Conservation (phyloP, 2,329 filamentous ascomycete species). For the Biscogniauxia marginata region DNA sequence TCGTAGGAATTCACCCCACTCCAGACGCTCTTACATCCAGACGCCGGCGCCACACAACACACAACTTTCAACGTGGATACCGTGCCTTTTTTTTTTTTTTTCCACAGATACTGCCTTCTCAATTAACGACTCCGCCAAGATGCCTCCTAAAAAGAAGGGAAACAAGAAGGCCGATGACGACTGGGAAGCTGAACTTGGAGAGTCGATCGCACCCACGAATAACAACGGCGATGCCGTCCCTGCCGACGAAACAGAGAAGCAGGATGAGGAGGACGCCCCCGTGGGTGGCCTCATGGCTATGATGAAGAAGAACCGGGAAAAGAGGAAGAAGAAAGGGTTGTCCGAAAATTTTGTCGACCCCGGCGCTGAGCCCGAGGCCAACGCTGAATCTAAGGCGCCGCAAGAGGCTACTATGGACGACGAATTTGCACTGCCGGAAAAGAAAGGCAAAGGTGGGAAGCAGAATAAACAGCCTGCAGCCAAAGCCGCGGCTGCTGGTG, state of each 20-base stretch:
- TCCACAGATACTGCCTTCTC: neutral
- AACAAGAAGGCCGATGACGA: slow-evolving; percentile 84
- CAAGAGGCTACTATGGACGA: slow-evolving; percentile 81
- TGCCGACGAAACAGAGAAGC: slow-evolving; percentile 45
- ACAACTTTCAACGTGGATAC: slow-evolving; percentile 51
- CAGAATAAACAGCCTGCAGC: slow-evolving; percentile 41
- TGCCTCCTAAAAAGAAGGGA: slow-evolving; percentile 93
- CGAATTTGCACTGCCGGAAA: slow-evolving; percentile 79
- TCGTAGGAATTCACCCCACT: neutral
- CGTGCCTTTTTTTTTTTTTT: neutral
- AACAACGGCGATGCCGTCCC: slow-evolving; percentile 22
- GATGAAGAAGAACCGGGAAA: slow-evolving; percentile 77
- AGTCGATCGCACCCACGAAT: slow-evolving; percentile 64
- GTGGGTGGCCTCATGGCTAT: slow-evolving; percentile 74
- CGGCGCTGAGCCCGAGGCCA: slow-evolving; percentile 39
- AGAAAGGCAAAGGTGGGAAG: slow-evolving; percentile 64
- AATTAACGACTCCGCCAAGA: slow-evolving; percentile 43
- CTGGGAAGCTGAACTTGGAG: slow-evolving; percentile 92
- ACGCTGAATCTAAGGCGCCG: slow-evolving; percentile 67
- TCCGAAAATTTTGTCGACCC: slow-evolving; percentile 70
- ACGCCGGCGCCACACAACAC: slow-evolving; percentile 40
- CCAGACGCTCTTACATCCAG: slow-evolving; percentile 16
- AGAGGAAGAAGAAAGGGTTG: slow-evolving; percentile 85
- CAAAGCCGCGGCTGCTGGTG: slow-evolving; percentile 30
- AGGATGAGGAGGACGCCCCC: slow-evolving; percentile 54